phyloP scores from a whole-genome alignment of 176 grass and related monocot genomes.

The Eremochloa ophiuroides region DNA sequence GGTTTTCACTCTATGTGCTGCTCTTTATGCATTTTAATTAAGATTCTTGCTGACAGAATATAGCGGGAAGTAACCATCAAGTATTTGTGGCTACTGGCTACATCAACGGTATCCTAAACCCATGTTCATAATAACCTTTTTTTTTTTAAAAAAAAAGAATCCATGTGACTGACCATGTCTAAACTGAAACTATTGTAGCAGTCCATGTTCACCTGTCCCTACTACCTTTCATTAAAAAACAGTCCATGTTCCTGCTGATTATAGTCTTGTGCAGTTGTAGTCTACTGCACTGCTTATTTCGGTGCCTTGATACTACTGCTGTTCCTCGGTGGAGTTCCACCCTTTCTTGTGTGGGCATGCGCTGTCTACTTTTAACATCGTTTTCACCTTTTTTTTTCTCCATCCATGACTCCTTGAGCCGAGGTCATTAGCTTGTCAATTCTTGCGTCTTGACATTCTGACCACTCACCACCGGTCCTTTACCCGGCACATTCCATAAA shows the following conservation, averaged over 20 bases:
- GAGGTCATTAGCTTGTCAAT: conserved; percentile 23
- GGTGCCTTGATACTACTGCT: not conserved
- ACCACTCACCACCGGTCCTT: not conserved
- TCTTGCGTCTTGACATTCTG: not conserved
- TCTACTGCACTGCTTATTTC: not conserved
- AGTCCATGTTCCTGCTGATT: not conserved
- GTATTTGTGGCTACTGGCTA: not conserved
- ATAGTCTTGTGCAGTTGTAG: not conserved
- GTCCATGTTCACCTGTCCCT: not conserved
- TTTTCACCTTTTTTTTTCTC: conserved; percentile 4
- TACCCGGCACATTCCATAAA: not conserved
- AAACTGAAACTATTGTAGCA: not conserved
- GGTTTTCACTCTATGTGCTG: not conserved
- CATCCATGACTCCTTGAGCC: not conserved
- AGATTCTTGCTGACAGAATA: not conserved
- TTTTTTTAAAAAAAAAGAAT: not conserved
- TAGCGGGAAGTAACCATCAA: not conserved
- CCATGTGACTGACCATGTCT: not conserved
- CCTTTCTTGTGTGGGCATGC: conserved; percentile 9
- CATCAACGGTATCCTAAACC: not conserved
- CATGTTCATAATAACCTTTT: not conserved
- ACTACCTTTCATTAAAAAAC: not conserved
- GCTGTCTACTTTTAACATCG: conserved; percentile 21
- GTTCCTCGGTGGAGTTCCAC: not conserved
- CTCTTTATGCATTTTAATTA: not conserved